Conservation (phyloP, 1,284 basidiomycete species). For the Trichosporon sp. region DNA sequence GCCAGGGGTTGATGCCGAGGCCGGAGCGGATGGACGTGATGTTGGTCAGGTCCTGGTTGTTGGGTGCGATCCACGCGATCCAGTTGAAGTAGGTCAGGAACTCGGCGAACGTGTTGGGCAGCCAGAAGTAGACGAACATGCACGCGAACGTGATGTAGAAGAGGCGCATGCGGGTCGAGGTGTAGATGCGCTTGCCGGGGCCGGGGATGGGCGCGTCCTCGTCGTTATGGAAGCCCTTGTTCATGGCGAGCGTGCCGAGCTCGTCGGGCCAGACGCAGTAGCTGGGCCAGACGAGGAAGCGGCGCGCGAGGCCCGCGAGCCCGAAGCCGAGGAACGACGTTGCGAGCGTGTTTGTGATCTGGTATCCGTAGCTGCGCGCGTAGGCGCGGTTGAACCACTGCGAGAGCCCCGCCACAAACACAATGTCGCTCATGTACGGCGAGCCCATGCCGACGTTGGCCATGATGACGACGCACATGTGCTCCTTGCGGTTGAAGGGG, state of each 20-base stretch:
- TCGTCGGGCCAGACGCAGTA: constrained; percentile 49
- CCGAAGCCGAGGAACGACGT: constrained; percentile 54
- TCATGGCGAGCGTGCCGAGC: constrained; percentile 48
- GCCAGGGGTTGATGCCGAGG: constrained; percentile 29
- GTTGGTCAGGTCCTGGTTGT: constrained; percentile 26
- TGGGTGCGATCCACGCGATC: constrained; percentile 59
- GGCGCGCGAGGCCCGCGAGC: constrained; percentile 49
- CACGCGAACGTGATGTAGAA: constrained; percentile 29
- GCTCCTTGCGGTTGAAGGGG: constrained; percentile 50
- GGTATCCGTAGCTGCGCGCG: constrained; percentile 48
- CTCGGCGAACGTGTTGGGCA: constrained; percentile 47
- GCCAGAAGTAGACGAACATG: constrained; percentile 47
- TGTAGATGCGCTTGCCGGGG: constrained; percentile 23
- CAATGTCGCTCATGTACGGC: constrained; percentile 40
- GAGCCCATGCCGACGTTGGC: constrained; percentile 36
- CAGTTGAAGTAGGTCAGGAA: constrained; percentile 58
- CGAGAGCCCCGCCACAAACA: constrained; percentile 34
- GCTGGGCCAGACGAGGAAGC: constrained; percentile 50
- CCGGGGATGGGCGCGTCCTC: constrained; percentile 38
- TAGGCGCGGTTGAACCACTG: constrained; percentile 40
- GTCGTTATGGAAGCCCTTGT: constrained; percentile 41
- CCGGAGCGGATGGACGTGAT: constrained; percentile 29
- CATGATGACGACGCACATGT: constrained; percentile 34
- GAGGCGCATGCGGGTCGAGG: constrained; percentile 35
- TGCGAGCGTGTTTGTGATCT: constrained; percentile 40